These are phyloP conservation scores for Lonicera japonica DNA, from an alignment of 129 eudicot species.

Conservation along the genomic window DNA sequence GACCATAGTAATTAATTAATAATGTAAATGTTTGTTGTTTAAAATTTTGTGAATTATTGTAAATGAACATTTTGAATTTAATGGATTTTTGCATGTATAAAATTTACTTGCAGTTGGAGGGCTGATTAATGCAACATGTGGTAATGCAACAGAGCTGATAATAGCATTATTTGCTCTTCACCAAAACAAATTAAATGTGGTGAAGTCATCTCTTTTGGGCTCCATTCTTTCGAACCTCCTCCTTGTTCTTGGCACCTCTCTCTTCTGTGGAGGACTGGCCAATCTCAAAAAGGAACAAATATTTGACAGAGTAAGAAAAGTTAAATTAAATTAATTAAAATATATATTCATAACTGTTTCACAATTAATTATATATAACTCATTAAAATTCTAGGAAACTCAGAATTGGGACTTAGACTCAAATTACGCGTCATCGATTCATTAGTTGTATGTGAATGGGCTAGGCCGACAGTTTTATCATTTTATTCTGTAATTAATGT, in stretches of 20 bases:
- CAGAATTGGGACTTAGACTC: no score
- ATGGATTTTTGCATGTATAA: neutral
- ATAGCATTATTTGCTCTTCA: conserved; percentile 71
- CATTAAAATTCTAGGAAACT: no score
- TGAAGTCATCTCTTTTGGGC: conserved; percentile 80
- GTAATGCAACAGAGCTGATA: conserved; percentile 92
- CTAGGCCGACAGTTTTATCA: no score
- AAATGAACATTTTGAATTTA: no score
- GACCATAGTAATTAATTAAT: neutral
- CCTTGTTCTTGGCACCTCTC: conserved; percentile 84
- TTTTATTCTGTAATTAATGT: no score
- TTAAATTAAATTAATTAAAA: no score
- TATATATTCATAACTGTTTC: no score
- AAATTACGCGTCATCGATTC: no score
- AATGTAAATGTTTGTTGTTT: neutral
- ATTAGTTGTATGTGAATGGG: no score
- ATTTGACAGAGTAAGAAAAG: conserved; percentile 55
- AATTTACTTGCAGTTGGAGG: conserved; percentile 71
- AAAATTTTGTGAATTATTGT: neutral
- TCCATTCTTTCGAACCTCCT: conserved; percentile 86
- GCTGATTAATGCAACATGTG: conserved; percentile 92
- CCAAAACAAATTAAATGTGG: conserved; percentile 59
- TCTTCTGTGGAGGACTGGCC: conserved; percentile 76
- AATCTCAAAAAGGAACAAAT: conserved; percentile 61
- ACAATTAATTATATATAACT: no score